These are phyloP conservation scores for Trichophyton simii DNA, from an alignment of 2,329 filamentous ascomycete genomes.

Conservation along the genomic window DNA sequence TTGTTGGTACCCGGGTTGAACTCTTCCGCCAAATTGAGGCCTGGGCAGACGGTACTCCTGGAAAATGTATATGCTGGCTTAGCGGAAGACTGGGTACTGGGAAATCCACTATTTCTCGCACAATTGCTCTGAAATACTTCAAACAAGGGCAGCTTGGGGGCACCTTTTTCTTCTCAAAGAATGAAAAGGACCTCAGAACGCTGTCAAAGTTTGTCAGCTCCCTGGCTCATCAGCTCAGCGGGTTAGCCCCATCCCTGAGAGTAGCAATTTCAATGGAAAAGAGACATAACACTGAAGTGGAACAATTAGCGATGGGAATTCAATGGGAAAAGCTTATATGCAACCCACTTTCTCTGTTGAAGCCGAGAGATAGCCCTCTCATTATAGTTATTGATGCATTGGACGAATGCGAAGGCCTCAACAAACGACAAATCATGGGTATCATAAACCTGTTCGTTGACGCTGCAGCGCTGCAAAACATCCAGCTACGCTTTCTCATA, in stretches of 20 bases:
- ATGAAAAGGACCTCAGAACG: conserved; percentile 12
- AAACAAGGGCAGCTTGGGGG: neutral
- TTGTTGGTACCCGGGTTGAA: neutral
- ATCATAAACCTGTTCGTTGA: conserved; percentile 17
- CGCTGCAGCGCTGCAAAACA: neutral
- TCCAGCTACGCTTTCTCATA: conserved; percentile 17
- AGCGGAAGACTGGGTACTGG: conserved; percentile 21
- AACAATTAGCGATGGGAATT: neutral
- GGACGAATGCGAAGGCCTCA: conserved; percentile 18
- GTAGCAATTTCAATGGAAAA: neutral
- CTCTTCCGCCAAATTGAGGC: neutral
- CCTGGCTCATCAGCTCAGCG: conserved; percentile 10
- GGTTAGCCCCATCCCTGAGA: conserved; percentile 3
- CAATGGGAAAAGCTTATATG: neutral
- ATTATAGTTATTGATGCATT: conserved; percentile 19
- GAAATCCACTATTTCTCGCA: conserved; percentile 18
- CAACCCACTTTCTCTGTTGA: neutral
- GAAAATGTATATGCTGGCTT: conserved; percentile 18
- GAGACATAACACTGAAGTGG: neutral
- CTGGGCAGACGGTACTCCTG: neutral
- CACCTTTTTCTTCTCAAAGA: conserved; percentile 18
- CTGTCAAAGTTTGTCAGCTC: conserved; percentile 17
- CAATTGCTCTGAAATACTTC: neutral
- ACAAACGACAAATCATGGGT: conserved; percentile 12
- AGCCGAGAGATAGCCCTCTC: neutral